Evolutionary conservation across 305 asterid species (phyloP), one percentile per base, ranked within the genome.

Genomic region (Vinca major): DNA sequence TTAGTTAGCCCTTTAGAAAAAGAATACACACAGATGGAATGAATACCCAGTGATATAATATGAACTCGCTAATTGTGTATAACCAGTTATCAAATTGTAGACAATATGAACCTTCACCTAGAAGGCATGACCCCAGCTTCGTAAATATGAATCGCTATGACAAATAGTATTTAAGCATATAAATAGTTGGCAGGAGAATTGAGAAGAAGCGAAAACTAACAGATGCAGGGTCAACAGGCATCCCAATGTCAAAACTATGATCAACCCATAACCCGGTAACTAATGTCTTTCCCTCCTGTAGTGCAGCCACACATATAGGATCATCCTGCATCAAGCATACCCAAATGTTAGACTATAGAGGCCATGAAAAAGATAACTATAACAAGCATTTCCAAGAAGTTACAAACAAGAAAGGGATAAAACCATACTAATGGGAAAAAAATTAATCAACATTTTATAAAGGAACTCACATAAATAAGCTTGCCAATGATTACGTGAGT

Each of bases 241-340:
- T 66, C 71, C 88, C 97, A 74, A 71, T 69, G 53, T 85, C 90
- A 73, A 69, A 83, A 76, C 96, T 84, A 78, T 90, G 94, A 64
- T 84, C 93, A 67, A 92, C 96, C 98, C 97, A 92, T 21, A 86
- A 69, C 64, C 82, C 76, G 69, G 88, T 86, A 61, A 88, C 96
- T 74, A 92, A 43, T 50, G 65, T 62, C 81, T 92, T 88, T 57
- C 88, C 90, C 50, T 92, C 94, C 50, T 76, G 77, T 78, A 88
- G 82, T 48, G 97, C 97, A 76, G 91, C 82, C 43, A 75, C 78
- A 41, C 97, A 92, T 12, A 84, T 62, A 6, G 95, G 92, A 78
- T 92, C 94, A 58, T 88, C 90, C 98, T 92, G 80, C 76, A 72
- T 64, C 70, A 39, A 63, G 40, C 66, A 39, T 57, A n/a, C 33